phyloP scores from a whole-genome alignment of 2,329 filamentous ascomycete species.

The Myriosclerotinia duriaeana region DNA sequence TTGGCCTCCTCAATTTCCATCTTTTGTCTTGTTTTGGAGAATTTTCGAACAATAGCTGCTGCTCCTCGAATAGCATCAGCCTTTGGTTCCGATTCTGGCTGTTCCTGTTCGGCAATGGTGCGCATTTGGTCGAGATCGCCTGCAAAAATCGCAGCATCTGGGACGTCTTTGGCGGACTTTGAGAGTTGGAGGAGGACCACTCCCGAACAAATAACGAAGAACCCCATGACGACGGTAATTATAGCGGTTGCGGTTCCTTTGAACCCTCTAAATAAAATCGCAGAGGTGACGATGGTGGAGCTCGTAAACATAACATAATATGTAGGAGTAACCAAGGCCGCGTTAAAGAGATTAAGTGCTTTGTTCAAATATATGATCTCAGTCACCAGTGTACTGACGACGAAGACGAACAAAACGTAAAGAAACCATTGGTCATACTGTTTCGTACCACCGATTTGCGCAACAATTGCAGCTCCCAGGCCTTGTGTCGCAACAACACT shows the following conservation, averaged over 20 bases:
- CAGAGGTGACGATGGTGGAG: conserved; percentile 90
- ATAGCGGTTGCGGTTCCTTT: conserved; percentile 81
- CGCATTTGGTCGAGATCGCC: conserved; percentile 94
- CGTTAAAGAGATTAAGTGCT: conserved; percentile 96
- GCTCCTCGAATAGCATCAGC: conserved; percentile 93
- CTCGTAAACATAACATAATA: conserved; percentile 99
- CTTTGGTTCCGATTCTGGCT: conserved; percentile 94
- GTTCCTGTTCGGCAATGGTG: conserved; percentile 90
- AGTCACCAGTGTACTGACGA: conserved; percentile 81
- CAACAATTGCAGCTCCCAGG: conserved; percentile 84
- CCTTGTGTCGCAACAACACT: conserved; percentile 96
- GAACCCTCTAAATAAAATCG: conserved; percentile 90
- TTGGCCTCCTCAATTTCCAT: conserved; percentile 78
- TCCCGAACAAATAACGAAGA: conserved; percentile 88
- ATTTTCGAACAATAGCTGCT: conserved; percentile 79
- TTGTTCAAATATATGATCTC: conserved; percentile 98
- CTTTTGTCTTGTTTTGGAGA: conserved; percentile 73
- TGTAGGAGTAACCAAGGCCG: conserved; percentile 92
- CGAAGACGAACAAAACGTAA: conserved; percentile 88
- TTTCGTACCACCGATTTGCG: conserved; percentile 74
- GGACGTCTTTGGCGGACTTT: conserved; percentile 96
- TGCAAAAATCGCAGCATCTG: conserved; percentile 86
- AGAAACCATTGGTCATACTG: conserved; percentile 99
- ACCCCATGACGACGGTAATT: conserved; percentile 86
- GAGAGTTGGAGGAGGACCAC: conserved; percentile 94